Percentiles rank a stretch among this genome's conserved stretches.
These are phyloP conservation scores for Lavandula angustifolia DNA, from an alignment of 257 asterid species.

Conservation along the genomic window DNA sequence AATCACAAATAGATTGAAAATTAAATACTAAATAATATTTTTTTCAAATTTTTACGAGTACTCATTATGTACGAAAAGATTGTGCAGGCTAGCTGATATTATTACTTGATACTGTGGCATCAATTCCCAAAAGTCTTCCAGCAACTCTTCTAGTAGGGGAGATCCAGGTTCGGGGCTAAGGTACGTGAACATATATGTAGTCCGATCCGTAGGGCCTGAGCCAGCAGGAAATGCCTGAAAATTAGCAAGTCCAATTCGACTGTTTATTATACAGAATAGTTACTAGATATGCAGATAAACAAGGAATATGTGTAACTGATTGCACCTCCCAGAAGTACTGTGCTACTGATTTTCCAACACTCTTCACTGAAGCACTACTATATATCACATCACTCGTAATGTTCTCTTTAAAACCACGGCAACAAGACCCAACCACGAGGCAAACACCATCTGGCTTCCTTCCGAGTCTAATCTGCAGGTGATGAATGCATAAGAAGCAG, in stretches of 20 bases:
- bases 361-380: constrained; percentile 70
- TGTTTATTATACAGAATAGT: constrained; percentile 5
- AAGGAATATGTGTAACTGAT: constrained; percentile 9
- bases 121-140: constrained; percentile 92
- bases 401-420: constrained; percentile 77
- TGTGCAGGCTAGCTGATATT: not conserved
- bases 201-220: constrained; percentile 78
- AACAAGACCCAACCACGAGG: constrained; percentile 95
- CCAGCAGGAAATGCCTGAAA: constrained; percentile 98
- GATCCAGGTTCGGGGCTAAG: constrained; percentile 79
- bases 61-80: no score
- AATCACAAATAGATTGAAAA: not conserved
- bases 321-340: constrained; percentile 98
- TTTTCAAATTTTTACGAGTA: not conserved
- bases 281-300: not conserved
- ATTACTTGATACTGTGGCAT: constrained; percentile 93
- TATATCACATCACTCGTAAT: constrained; percentile 77
- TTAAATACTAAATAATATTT: not conserved
- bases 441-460: constrained; percentile 94
- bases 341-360: constrained; percentile 68
- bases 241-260: constrained; percentile 6
- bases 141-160: constrained; percentile 81
- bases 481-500: constrained; percentile 34
- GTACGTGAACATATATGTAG: constrained; percentile 96
- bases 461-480: constrained; percentile 77